These are phyloP conservation scores for Cytidiella melzeri DNA, from an alignment of 768 basidiomycete species.

Conservation along the genomic window DNA sequence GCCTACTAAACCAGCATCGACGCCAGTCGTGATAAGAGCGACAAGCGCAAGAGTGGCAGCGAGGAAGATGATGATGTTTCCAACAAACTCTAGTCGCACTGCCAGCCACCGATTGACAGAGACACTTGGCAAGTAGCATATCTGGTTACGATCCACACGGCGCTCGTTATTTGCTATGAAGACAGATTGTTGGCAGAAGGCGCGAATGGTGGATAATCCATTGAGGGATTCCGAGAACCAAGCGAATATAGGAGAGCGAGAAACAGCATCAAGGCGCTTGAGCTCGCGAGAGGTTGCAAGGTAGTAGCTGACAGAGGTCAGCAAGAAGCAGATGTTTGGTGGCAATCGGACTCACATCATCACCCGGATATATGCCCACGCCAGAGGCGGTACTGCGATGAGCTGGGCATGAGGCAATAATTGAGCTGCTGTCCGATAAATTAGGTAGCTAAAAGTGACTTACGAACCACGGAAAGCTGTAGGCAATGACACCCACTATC, in stretches of 20 bases:
- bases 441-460: not conserved
- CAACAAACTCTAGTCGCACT: conserved; percentile 78
- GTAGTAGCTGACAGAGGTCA: conserved; percentile 56
- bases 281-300: conserved; percentile 81
- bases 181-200: conserved; percentile 62
- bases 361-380: conserved; percentile 73
- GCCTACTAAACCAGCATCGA: conserved; percentile 86
- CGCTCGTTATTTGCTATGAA: conserved; percentile 66
- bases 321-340: not conserved
- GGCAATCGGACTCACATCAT: conserved; percentile 52
- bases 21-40: conserved; percentile 66
- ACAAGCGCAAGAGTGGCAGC: conserved; percentile 61
- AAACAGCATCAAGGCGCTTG: conserved; percentile 84
- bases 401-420: conserved; percentile 26
- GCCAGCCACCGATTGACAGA: conserved; percentile 82
- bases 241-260: conserved; percentile 86
- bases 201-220: conserved; percentile 79
- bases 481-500: conserved; percentile 67
- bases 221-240: conserved; percentile 77
- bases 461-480: conserved; percentile 74
- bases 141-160: conserved; percentile 81
- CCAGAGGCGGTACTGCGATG: conserved; percentile 66
- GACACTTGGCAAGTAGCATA: conserved; percentile 56
- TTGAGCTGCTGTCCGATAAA: too few relatives aligned
- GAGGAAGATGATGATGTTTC: conserved; percentile 70